These are phyloP conservation scores for Fistulina hepatica DNA, from an alignment of 1,284 basidiomycete species.

Conservation along the genomic window DNA sequence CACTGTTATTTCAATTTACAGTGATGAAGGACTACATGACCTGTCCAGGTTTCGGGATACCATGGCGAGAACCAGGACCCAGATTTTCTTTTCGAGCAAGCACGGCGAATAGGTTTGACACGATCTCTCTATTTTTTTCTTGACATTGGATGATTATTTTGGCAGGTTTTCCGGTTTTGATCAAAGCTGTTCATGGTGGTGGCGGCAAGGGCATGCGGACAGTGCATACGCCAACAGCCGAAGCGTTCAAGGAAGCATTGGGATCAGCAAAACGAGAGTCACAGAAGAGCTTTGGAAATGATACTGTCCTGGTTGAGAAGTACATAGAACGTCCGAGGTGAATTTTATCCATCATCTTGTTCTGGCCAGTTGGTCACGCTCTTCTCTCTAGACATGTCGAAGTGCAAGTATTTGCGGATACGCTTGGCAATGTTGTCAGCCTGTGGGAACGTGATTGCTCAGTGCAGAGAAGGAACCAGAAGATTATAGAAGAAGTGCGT, in stretches of 20 bases:
- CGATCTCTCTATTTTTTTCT: slow-evolving; percentile 7
- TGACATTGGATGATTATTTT: neutral
- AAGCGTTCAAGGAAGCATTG: slow-evolving; percentile 69
- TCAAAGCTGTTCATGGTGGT: slow-evolving; percentile 94
- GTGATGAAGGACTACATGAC: too few relatives aligned
- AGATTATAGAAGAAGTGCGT: slow-evolving; percentile 81
- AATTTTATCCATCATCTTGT: too few relatives aligned
- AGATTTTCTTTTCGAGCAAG: slow-evolving; percentile 49
- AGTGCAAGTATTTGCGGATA: slow-evolving; percentile 85
- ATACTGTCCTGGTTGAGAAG: slow-evolving; percentile 77
- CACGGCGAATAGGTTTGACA: slow-evolving; percentile 60
- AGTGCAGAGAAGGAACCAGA: slow-evolving; percentile 89
- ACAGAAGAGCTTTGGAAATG: slow-evolving; percentile 77
- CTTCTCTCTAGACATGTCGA: slow-evolving; percentile 86
- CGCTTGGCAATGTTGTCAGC: slow-evolving; percentile 66
- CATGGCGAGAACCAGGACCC: slow-evolving; percentile 70
- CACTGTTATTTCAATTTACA: too few relatives aligned
- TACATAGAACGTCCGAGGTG: slow-evolving; percentile 75
- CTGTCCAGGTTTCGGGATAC: too few relatives aligned
- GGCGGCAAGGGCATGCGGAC: slow-evolving; percentile 97
- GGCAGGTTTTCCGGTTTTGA: slow-evolving; percentile 79
- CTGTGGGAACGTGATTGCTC: slow-evolving; percentile 93
- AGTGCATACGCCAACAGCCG: slow-evolving; percentile 58
- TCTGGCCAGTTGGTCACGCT: too few relatives aligned
- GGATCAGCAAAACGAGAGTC: slow-evolving; percentile 83